Evolutionary conservation across 1,139 yeast species (phyloP), one percentile per base, ranked within the genome.

Genomic region (Zygosaccharomyces pseudobailii): DNA sequence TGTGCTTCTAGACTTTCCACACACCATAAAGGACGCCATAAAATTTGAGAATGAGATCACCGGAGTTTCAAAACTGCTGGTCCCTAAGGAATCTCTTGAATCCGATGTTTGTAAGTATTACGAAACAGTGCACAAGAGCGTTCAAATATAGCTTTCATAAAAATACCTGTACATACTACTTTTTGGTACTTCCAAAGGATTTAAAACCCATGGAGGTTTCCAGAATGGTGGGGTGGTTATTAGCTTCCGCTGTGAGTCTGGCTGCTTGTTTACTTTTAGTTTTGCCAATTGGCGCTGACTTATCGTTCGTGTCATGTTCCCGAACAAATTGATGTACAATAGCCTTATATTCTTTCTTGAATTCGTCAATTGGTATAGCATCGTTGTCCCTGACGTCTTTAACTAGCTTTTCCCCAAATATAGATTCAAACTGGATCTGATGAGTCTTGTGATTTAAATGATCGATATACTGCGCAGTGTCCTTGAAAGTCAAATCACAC

Each of bases 401-500:
- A 5, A 64, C 47, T 23, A 64, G 46, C 0, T 59, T 58, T 37
- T 65, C 66, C 28, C 53, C 55, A 44, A 65, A 63, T 13, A 63
- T 57, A 13, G 63, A 69, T 7, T 73, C 74, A 44, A 69, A 67
- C 38, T 63, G 66, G 6, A 66, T 59, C 28, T 67, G 58, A 66
- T 84, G 92, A 43, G 74, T 79, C 5, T 81, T 82, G 31, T 89
- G 81, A 59, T 87, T 88, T 59, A 88, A 71, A 68, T 90, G 97
- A 61, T 89, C 95, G 5, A 88, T 74, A 62, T 82, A 82, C 50
- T 88, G 84, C 57, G 88, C 70, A 47, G 85, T 84, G 65, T 90
- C 97, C 59, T 87, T 79, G 67, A 79, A 89, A 2, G 95, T 84
- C 54, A 86, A 66, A 56, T 84, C 79, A 64, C 97, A 90, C 2